Evolutionary conservation across 2,329 filamentous ascomycete species (phyloP).

Genomic region (Phialocephala sp.): DNA sequence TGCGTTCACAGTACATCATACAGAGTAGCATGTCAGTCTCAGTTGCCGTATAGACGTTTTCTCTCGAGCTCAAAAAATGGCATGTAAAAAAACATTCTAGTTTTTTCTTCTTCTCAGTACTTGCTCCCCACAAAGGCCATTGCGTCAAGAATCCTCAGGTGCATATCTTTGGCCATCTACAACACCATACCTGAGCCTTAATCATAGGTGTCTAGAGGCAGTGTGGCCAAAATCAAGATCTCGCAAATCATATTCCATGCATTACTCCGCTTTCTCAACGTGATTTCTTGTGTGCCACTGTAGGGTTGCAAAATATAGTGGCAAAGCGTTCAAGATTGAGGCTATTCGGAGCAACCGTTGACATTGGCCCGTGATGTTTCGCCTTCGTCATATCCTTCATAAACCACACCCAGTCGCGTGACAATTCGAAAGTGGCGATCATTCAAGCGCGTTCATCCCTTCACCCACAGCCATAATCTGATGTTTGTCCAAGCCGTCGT

Average conservation of each 20-base stretch:
- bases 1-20: background rate
- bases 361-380: background rate
- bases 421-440: background rate
- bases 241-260: background rate
- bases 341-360: background rate
- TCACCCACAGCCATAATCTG: background rate
- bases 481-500: conserved; percentile 1
- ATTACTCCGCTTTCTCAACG: background rate
- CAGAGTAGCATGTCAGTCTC: background rate
- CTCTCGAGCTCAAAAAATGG: too few species aligned
- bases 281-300: background rate
- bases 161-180: background rate
- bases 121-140: too few species aligned
- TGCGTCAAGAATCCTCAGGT: too few species aligned
- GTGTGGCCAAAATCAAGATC: background rate
- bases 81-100: too few species aligned
- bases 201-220: background rate
- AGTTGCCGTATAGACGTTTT: too few species aligned
- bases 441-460: background rate
- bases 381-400: background rate
- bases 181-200: background rate
- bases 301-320: conserved; percentile 2
- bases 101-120: too few species aligned
- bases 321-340: background rate
- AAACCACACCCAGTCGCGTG: background rate